Evolutionary conservation across 148 eudicot species (phyloP).

Genomic region (Rhododendron kiyosumense): DNA sequence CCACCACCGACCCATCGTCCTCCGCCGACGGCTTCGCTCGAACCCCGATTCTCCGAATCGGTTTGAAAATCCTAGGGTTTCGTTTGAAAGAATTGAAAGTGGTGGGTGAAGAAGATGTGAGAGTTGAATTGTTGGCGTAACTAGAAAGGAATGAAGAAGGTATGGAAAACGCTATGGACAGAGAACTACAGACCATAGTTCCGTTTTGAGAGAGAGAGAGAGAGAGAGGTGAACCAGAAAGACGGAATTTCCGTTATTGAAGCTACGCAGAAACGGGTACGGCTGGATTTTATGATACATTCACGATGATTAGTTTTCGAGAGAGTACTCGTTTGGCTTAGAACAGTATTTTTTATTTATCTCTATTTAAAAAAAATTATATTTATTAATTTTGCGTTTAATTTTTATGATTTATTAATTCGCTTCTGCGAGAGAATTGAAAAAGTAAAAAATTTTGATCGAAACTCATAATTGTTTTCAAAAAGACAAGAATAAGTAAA

Average conservation of each 20-base stretch:
- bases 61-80: conserved; percentile 18
- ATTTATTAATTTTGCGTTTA: too few relatives aligned
- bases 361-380: too few relatives aligned
- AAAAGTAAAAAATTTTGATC: too few relatives aligned
- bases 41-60: conserved; percentile 13
- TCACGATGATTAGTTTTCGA: too few relatives aligned
- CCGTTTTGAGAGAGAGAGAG: not conserved
- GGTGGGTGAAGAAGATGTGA: conserved; percentile 3
- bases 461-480: too few relatives aligned
- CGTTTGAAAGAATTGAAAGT: conserved; percentile 18
- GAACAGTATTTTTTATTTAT: too few relatives aligned
- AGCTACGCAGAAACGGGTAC: not conserved
- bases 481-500: too few relatives aligned
- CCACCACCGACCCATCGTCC: conserved; percentile 38
- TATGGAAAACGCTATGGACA: conserved; percentile 38
- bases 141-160: conserved; percentile 19
- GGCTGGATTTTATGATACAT: not conserved
- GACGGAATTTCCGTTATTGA: not conserved
- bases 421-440: too few relatives aligned
- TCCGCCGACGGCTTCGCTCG: conserved; percentile 16
- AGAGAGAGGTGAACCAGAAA: not conserved
- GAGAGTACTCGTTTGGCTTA: too few relatives aligned
- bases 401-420: too few relatives aligned
- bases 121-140: conserved; percentile 18
- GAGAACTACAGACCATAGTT: conserved; percentile 26